Conservation (phyloP, 2,329 filamentous ascomycete genomes). For the Fusarium sp. region DNA sequence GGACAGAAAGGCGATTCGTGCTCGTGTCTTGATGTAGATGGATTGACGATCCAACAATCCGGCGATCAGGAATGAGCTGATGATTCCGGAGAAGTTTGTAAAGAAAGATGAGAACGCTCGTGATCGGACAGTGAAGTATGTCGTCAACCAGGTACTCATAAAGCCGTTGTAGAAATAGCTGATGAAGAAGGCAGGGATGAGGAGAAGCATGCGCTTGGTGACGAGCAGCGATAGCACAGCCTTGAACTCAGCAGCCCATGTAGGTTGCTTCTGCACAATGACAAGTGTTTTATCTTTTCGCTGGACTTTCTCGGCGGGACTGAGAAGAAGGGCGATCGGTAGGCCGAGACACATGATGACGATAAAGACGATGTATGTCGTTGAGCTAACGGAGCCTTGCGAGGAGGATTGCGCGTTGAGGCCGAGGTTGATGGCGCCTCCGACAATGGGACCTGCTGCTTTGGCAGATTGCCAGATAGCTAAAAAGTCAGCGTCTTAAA, state of each 20-base stretch:
- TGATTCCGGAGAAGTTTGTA: conserved; percentile 20
- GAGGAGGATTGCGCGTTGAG: conserved; percentile 59
- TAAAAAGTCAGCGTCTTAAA: conserved; percentile 46
- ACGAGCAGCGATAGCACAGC: conserved; percentile 12
- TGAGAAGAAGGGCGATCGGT: not conserved
- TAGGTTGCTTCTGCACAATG: conserved; percentile 12
- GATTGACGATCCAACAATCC: conserved; percentile 30
- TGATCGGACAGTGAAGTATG: conserved; percentile 19
- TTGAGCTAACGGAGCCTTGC: conserved; percentile 23
- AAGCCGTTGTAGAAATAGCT: conserved; percentile 23
- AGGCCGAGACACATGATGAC: conserved; percentile 27
- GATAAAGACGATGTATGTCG: conserved; percentile 27
- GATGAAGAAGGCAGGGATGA: conserved; percentile 26
- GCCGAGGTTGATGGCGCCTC: conserved; percentile 74
- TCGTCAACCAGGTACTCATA: conserved; percentile 26
- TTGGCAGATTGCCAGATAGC: conserved; percentile 74
- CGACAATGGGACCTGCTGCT: conserved; percentile 62
- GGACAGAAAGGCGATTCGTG: not conserved
- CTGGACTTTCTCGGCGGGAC: conserved; percentile 10
- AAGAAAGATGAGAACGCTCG: conserved; percentile 24
- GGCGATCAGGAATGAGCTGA: conserved; percentile 9
- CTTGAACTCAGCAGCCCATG: conserved; percentile 31
- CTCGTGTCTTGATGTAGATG: conserved; percentile 38
- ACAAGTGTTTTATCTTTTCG: conserved; percentile 17
- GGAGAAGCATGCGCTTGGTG: conserved; percentile 27